These are phyloP conservation scores for Dictyostelium citrinum DNA, from an alignment of 78 protist genomes.

Conservation along the genomic window DNA sequence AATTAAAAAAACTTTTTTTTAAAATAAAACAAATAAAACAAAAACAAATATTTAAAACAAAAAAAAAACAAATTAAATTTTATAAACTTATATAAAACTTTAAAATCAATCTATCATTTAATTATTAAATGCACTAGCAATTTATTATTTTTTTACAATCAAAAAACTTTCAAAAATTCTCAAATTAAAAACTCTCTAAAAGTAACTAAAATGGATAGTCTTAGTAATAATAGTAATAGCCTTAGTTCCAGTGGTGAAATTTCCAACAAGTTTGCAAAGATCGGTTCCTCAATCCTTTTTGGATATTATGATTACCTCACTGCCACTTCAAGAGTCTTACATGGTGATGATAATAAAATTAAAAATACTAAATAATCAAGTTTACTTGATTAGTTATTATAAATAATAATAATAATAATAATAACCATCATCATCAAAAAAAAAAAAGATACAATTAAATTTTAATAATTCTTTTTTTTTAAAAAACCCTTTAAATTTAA, in stretches of 20 bases:
- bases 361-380: not conserved
- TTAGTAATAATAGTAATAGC: not conserved
- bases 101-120: not conserved
- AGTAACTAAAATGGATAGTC: not conserved
- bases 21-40: not conserved
- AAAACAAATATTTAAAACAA: not conserved
- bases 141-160: not conserved
- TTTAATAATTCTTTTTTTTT: not conserved
- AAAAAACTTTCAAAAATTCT: not conserved
- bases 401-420: no score
- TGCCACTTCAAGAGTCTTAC: not conserved
- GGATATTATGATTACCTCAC: not conserved
- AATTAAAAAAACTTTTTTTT: not conserved
- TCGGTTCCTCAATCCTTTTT: not conserved
- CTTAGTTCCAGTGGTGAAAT: constrained; percentile 3
- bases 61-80: not conserved
- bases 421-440: not conserved
- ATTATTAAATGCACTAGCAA: not conserved
- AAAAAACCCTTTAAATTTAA: no score
- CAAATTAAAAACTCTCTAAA: not conserved
- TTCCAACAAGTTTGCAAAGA: not conserved
- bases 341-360: not conserved
- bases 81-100: not conserved
- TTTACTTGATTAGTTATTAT: not conserved
- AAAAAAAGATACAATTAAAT: not conserved